A percentile compares a stretch with the other conserved stretches of the same genome.
Evolutionary conservation across 345 rosid species (phyloP).

Genomic region (Rhodamnia argentea): DNA sequence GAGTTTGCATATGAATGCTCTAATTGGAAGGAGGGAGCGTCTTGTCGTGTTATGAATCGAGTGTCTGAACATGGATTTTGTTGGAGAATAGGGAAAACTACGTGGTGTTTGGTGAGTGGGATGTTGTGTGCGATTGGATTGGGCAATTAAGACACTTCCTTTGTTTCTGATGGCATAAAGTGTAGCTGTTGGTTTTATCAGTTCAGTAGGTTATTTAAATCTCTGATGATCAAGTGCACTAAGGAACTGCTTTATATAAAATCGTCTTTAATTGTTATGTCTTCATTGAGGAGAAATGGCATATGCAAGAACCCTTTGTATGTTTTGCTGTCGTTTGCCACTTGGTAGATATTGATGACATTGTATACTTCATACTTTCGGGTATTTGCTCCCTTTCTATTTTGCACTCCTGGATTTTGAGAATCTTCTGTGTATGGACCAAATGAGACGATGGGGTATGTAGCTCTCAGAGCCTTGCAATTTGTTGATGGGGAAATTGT

Average conservation of each 20-base stretch:
- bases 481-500: neutral
- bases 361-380: neutral
- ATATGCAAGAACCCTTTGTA: neutral
- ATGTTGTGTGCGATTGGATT: neutral
- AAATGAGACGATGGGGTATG: neutral
- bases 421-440: neutral
- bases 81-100: neutral
- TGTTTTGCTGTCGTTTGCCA: neutral
- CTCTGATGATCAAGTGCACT: neutral
- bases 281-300: neutral
- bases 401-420: neutral
- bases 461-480: neutral
- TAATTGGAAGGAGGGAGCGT: neutral
- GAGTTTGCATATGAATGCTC: neutral
- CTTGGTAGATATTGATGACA: neutral
- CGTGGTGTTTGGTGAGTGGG: neutral
- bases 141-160: conserved; percentile 15
- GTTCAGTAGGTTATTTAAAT: neutral
- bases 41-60: neutral
- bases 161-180: neutral
- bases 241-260: neutral
- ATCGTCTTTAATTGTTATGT: neutral
- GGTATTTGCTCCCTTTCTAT: neutral
- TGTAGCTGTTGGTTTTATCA: neutral
- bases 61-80: neutral